A percentile compares a stretch with the other conserved stretches of the same genome.
Conservation (phyloP, 2,329 filamentous ascomycete species). For the Fusarium agapanthi region DNA sequence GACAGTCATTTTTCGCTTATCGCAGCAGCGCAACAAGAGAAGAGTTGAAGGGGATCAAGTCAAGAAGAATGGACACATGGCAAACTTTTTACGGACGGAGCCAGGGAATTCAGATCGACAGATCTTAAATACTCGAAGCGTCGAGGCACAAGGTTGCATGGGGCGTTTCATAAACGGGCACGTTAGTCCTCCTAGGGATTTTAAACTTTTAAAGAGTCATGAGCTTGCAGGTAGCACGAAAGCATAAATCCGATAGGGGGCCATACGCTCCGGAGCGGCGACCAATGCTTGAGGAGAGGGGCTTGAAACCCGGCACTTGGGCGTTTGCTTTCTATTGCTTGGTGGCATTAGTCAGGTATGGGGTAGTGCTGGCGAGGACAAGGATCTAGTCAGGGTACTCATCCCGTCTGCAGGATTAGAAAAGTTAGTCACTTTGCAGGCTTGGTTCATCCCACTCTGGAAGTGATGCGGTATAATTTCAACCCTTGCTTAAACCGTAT, state of each 20-base stretch:
- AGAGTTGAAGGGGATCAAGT: not conserved
- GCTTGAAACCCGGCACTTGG: not conserved
- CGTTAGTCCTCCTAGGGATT: not conserved
- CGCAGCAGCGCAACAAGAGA: not conserved
- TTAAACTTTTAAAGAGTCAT: not conserved
- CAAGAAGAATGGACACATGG: not conserved
- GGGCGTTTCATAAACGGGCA: not conserved
- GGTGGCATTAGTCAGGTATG: not conserved
- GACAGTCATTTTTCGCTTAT: slow-evolving; percentile 1
- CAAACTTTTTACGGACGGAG: not conserved
- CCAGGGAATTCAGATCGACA: not conserved
- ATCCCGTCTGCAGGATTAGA: not conserved
- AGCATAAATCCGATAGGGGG: not conserved
- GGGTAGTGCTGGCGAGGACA: not conserved
- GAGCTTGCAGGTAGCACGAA: not conserved
- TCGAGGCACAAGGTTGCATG: not conserved
- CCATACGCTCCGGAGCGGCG: not conserved
- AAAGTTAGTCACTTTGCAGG: not conserved
- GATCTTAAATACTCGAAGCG: not conserved
- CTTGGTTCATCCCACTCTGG: not conserved
- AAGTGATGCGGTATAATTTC: not conserved
- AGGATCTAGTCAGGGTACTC: not conserved
- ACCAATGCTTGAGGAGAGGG: not conserved
- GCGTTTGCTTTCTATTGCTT: not conserved
- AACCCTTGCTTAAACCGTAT: not conserved